A percentile compares a stretch with the other conserved stretches of the same genome.
phyloP scores from a whole-genome alignment of 2,329 filamentous ascomycete species.

The Cadophora luteo-olivacea region DNA sequence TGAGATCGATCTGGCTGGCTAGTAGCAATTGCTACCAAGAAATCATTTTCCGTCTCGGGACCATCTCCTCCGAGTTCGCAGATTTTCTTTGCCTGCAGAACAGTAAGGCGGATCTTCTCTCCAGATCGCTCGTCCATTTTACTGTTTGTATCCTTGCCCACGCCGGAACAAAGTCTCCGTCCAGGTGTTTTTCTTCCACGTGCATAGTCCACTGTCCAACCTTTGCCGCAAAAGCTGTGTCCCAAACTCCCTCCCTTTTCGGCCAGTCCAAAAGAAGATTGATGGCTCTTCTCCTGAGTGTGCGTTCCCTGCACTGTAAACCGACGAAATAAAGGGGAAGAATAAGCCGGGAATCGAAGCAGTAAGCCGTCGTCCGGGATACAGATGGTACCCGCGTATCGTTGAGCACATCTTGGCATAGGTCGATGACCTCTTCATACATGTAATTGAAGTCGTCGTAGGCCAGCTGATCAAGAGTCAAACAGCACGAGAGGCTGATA shows the following conservation, averaged over 20 bases:
- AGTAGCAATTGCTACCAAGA: conserved; percentile 25
- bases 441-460: conserved; percentile 15
- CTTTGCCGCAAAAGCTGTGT: conserved; percentile 43
- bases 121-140: conserved; percentile 15
- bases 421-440: conserved; percentile 4
- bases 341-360: conserved; percentile 66
- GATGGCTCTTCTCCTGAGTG: conserved; percentile 63
- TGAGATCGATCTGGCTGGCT: too few relatives aligned
- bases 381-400: not conserved
- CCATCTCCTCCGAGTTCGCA: conserved; percentile 1
- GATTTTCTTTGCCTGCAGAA: conserved; percentile 22
- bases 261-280: conserved; percentile 63
- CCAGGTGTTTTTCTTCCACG: conserved; percentile 28
- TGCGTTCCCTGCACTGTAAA: conserved; percentile 65
- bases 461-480: not conserved
- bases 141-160: conserved; percentile 27
- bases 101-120: conserved; percentile 23
- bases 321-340: conserved; percentile 68
- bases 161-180: conserved; percentile 15
- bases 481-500: conserved; percentile 8
- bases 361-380: conserved; percentile 50
- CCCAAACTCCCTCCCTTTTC: conserved; percentile 71
- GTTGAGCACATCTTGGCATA: conserved; percentile 20
- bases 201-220: conserved; percentile 28
- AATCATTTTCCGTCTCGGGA: conserved; percentile 22